Conservation (phyloP, 441 rosid genomes). For the Jatropha podagrica region DNA sequence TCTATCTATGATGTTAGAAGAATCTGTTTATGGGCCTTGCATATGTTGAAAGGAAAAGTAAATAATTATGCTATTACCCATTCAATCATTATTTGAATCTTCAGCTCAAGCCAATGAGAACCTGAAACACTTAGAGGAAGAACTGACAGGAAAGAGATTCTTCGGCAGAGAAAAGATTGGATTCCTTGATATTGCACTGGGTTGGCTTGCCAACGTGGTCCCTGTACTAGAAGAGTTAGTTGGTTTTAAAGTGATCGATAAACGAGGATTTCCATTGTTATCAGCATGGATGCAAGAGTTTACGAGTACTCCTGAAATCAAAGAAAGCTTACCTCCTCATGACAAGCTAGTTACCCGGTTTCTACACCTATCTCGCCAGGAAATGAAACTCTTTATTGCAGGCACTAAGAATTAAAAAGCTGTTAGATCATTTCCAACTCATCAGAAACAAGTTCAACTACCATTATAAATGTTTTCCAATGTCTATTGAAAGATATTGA, state of each 20-base stretch:
- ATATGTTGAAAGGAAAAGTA: too few relatives aligned
- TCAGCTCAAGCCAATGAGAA: slow-evolving; percentile 21
- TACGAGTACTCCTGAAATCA: slow-evolving; percentile 26
- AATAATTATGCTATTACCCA: too few relatives aligned
- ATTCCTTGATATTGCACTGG: slow-evolving; percentile 38
- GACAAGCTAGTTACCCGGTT: slow-evolving; percentile 40
- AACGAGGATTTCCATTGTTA: slow-evolving; percentile 32
- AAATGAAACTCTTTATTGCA: neutral
- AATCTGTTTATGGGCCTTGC: neutral
- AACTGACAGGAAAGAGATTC: slow-evolving; percentile 39
- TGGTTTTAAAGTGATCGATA: slow-evolving; percentile 29
- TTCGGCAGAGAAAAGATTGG: slow-evolving; percentile 43
- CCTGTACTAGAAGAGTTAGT: slow-evolving; percentile 35
- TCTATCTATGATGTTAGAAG: neutral
- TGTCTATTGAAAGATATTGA: too few relatives aligned
- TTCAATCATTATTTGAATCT: slow-evolving; percentile 15
- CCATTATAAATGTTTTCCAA: too few relatives aligned
- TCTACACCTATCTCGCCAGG: slow-evolving; percentile 17
- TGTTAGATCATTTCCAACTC: neutral
- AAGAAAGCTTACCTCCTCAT: slow-evolving; percentile 41
- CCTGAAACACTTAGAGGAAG: slow-evolving; percentile 40
- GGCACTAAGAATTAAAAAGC: neutral
- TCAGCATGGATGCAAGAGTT: slow-evolving; percentile 35
- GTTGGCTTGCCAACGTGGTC: slow-evolving; percentile 41
- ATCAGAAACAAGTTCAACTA: neutral